Conservation (phyloP, 2,329 filamentous ascomycete genomes). For the Fusarium chaquense region DNA sequence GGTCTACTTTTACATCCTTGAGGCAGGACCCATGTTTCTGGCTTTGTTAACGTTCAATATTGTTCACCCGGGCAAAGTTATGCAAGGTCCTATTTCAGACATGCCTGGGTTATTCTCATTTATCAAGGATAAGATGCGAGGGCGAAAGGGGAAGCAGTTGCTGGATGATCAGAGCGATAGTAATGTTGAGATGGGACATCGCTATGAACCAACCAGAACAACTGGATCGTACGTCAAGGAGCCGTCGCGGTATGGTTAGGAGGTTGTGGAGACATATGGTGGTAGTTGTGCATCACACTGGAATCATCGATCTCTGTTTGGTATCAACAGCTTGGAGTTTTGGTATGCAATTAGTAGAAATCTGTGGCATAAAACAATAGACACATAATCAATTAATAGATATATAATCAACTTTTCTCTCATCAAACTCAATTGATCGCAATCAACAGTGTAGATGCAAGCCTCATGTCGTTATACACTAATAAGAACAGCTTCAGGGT, state of each 20-base stretch:
- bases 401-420: fast-evolving
- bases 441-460: neutral
- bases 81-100: constrained; percentile 30
- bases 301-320: neutral
- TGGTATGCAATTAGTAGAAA: neutral
- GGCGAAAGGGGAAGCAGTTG: constrained; percentile 20
- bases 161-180: constrained; percentile 33
- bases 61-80: constrained; percentile 54
- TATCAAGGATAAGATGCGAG: constrained; percentile 15
- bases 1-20: constrained; percentile 61
- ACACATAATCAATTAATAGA: neutral
- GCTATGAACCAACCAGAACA: constrained; percentile 1
- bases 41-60: constrained; percentile 58
- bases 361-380: neutral
- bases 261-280: fast-evolving
- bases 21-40: constrained; percentile 58
- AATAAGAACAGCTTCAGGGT: constrained; percentile 21
- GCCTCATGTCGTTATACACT: neutral
- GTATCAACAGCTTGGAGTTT: neutral
- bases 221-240: neutral
- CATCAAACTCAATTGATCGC: neutral
- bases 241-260: neutral
- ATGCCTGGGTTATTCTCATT: constrained; percentile 37
- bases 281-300: no score
- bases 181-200: constrained; percentile 25